Base-by-base conservation (phyloP, 345 rosid genomes). In the Schrenkiella parvula region DNA sequence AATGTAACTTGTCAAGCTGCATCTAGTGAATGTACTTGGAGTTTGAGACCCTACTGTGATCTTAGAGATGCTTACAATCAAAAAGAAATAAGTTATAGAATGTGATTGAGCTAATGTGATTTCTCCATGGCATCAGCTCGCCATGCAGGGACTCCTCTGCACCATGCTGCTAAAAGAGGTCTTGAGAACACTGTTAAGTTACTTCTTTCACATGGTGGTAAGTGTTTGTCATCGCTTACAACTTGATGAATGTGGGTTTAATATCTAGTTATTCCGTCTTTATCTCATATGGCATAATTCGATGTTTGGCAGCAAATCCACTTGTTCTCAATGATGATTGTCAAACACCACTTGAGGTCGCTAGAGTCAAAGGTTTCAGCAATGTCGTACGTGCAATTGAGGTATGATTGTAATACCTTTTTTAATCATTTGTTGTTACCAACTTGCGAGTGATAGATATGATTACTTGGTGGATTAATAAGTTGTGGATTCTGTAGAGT, bases 81-180 rank as follows among this genome's bases (percentile, higher is more conserved):
- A 23, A 23, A 34, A 6, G 13, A 38, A 3, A 6, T 42, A 31
- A 31, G 32, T 19, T 44, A 47, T 12, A 44, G 26, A 31, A 17
- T 31, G 35, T 58, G 48, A 14, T 34, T 31, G 28, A 47, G 60
- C 60, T 74, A 34, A 34, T 46, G 34, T 65, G 43, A 4, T 10
- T 34, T 19, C 15, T 28, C 14, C 41, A 31, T 54, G 73, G 47
- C 29, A 22, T 78, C 39, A 95, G 99, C 88, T 80, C 91, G 98
- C 18, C 84, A 74, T 61, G 98, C 83, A 0, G 98, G 99, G 32
- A 95, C 96, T 68, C 98, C 99, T 15, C 82, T 92, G 74, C 98
- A 95, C 70, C 99, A 95, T 80, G 99, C 99, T 7, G 97, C 97
- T 3, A 95, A 95, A 81, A 82, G 91, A 76, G 99, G 99, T 53